These are phyloP conservation scores for Voacanga thouarsii DNA, from an alignment of 257 asterid species.

Conservation along the genomic window DNA sequence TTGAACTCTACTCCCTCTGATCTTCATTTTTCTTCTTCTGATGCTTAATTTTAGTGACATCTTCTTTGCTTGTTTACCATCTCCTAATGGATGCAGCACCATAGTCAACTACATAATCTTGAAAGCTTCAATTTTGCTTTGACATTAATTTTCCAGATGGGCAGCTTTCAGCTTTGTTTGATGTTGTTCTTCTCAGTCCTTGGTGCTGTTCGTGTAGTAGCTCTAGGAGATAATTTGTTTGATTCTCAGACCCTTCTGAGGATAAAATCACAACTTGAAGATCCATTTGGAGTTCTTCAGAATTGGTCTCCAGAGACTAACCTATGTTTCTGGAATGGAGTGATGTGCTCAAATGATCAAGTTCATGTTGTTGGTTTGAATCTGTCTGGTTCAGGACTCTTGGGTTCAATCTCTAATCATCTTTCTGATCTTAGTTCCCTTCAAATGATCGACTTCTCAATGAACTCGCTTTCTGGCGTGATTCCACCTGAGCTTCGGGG, in stretches of 20 bases:
- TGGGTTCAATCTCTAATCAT: constrained; percentile 53
- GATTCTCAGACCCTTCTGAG: constrained; percentile 52
- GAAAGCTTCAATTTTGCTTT: constrained; percentile 5
- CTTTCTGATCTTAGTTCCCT: constrained; percentile 56
- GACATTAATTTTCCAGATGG: constrained; percentile 35
- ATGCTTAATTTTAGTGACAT: not conserved
- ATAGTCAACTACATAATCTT: not conserved
- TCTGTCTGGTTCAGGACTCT: constrained; percentile 54
- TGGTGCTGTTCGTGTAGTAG: constrained; percentile 22
- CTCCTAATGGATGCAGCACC: constrained; percentile 1
- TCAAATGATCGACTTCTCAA: constrained; percentile 58
- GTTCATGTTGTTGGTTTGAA: constrained; percentile 44
- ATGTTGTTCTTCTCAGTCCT: constrained; percentile 40
- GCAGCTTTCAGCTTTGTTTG: constrained; percentile 33
- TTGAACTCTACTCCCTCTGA: constrained; percentile 1
- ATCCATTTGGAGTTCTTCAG: constrained; percentile 52
- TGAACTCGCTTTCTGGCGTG: constrained; percentile 54
- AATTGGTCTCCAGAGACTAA: constrained; percentile 57
- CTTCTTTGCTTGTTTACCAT: not conserved
- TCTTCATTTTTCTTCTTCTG: not conserved
- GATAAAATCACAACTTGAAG: constrained; percentile 59
- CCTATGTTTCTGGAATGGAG: constrained; percentile 73
- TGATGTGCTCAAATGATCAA: constrained; percentile 59
- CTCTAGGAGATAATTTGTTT: constrained; percentile 32
- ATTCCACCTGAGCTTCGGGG: constrained; percentile 55